A percentile compares a stretch with the other conserved stretches of the same genome.
Evolutionary conservation across 345 rosid genomes (phyloP).

Genomic region (Sisymbrium altissimum): DNA sequence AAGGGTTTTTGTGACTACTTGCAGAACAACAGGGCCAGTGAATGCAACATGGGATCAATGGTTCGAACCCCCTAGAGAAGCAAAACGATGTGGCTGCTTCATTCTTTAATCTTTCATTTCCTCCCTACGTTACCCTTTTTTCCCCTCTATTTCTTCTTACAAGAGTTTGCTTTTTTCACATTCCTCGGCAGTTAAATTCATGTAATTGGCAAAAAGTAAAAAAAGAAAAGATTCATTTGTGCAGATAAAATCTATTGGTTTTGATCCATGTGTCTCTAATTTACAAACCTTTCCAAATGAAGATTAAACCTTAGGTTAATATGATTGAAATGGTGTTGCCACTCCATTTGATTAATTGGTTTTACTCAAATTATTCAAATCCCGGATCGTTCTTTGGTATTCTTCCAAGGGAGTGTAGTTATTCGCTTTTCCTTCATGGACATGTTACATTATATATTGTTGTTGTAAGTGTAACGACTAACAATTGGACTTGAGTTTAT

Average conservation of each 20-base stretch:
- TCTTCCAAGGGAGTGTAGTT: no score
- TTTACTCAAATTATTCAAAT: no score
- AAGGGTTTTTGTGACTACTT: conserved; percentile 4
- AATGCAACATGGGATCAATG: conserved; percentile 84
- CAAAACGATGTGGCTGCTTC: conserved; percentile 69
- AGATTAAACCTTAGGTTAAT: no score
- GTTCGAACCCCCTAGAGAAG: conserved; percentile 73
- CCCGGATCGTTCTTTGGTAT: no score
- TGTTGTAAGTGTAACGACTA: no score
- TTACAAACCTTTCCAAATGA: neutral
- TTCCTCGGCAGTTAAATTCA: conserved; percentile 9
- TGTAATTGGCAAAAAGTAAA: conserved; percentile 18
- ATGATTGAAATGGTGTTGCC: no score
- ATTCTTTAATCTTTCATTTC: conserved; percentile 42
- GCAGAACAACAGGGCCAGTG: conserved; percentile 68
- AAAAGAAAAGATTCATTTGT: conserved; percentile 27
- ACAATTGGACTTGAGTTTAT: no score
- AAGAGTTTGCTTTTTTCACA: conserved; percentile 23
- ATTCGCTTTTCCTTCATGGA: no score
- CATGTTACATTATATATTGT: no score
- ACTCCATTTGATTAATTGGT: no score
- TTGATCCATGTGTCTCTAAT: neutral
- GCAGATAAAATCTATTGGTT: conserved; percentile 29
- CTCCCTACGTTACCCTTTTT: neutral
- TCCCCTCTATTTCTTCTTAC: neutral